Evolutionary conservation across 345 rosid genomes (phyloP).

Genomic region (Chamaenerion angustifolium): DNA sequence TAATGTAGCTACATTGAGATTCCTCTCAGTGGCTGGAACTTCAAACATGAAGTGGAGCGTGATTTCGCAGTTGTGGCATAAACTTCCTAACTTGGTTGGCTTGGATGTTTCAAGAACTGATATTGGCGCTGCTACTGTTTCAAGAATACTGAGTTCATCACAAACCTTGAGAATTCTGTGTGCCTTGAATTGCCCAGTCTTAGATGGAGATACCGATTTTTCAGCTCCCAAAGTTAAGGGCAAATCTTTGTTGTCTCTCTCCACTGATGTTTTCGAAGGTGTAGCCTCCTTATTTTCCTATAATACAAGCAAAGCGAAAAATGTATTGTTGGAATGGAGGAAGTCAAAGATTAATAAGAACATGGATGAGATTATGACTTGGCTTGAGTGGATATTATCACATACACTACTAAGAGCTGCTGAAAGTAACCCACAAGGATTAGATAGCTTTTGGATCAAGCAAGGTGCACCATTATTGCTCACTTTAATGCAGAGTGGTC

Average conservation of each 20-base stretch:
- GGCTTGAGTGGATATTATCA: slow-evolving; percentile 73
- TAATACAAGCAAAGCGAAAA: slow-evolving; percentile 30
- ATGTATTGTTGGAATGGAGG: slow-evolving; percentile 45
- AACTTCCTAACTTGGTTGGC: slow-evolving; percentile 48
- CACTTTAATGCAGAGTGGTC: slow-evolving; percentile 58
- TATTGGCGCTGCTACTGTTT: slow-evolving; percentile 39
- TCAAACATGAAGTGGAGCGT: slow-evolving; percentile 61
- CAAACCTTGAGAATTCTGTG: slow-evolving; percentile 59
- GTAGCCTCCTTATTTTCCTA: slow-evolving; percentile 46
- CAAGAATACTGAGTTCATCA: slow-evolving; percentile 53
- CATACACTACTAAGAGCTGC: slow-evolving; percentile 60
- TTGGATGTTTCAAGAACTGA: slow-evolving; percentile 83
- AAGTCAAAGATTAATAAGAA: slow-evolving; percentile 23
- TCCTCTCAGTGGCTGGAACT: slow-evolving; percentile 74
- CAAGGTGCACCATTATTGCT: slow-evolving; percentile 70
- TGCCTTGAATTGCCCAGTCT: slow-evolving; percentile 53
- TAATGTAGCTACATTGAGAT: slow-evolving; percentile 35
- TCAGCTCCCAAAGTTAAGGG: slow-evolving; percentile 37
- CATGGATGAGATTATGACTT: slow-evolving; percentile 43
- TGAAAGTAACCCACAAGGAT: slow-evolving; percentile 58
- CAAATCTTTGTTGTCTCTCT: slow-evolving; percentile 39
- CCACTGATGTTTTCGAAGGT: slow-evolving; percentile 42
- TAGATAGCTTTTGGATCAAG: slow-evolving; percentile 68
- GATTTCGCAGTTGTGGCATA: slow-evolving; percentile 48
- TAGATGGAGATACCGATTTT: slow-evolving; percentile 46